Base-by-base conservation (phyloP, 2,329 filamentous ascomycete species). In the Aspergillus brunneoviolaceus region DNA sequence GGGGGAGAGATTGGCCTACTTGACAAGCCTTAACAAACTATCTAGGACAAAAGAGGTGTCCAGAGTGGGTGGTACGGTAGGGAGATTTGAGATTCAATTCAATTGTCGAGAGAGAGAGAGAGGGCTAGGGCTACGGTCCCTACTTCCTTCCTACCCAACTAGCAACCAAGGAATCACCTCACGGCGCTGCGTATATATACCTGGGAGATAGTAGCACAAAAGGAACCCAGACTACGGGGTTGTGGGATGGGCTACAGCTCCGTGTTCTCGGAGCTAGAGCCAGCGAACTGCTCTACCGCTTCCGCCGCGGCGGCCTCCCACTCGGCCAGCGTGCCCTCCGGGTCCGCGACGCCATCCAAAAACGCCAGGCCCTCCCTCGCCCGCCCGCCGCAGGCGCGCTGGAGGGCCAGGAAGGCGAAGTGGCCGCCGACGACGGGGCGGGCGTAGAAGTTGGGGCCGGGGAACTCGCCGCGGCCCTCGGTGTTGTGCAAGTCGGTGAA, bases 401-500 rank as follows among this genome's bases (percentile, higher is more conserved):
- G 88, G 50, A 96, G 77, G n/a, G 91, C 89, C 72, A 96, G 79
- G 71, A 92, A 91, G 2, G 91, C 89, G 80, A 95, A 96, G 77
- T 95, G 91, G 0, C 89, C 91, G 14, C 92, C 92, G 16, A 94
- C 87, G 4, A 96, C 92, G 1, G 92, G 92, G 48, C 92, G 80
- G 1, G 91, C 91, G 76, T 90, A 91, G 80, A 96, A 96, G 57
- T 84, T 82, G 14, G 88, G 84, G 0, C 87, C 88, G 0, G 91
- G 90, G 69, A 89, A 96, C 5, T 85, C 88, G 1, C 91, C 91
- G 39, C 85, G 78, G 5, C 87, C 89, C 72, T 95, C 90, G 0
- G 91, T 96, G 50, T 90, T 84, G 72, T 96, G 93, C 58, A 96
- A 77, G 75, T 96, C 92, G 2, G 90, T 92, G 57, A 96, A 85